Base-by-base conservation (phyloP, 2,329 filamentous ascomycete genomes). In the Ceratocystis colombiana region DNA sequence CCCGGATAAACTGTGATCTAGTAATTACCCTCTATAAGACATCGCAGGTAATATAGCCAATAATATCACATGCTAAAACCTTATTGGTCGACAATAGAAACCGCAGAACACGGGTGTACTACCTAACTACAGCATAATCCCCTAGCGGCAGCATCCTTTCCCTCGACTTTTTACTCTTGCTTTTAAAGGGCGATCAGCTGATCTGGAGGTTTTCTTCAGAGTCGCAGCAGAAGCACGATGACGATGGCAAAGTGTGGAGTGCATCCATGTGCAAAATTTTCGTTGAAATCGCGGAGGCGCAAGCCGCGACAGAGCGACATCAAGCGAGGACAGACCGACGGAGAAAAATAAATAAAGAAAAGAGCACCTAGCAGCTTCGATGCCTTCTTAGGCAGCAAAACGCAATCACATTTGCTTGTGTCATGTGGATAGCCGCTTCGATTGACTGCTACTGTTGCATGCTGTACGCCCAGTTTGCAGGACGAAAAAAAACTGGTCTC, bases 181-280 rank as follows among this genome's bases (percentile, higher is more conserved):
- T 33, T 33, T 8, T 37, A 17, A 6, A n/a, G 53, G 28, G 33
- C 28, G 8, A 59, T 59, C 53, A 59, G 25, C 53, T 59, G 53
- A 59, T 33, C 28, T n/a, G 2, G 28, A 33, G 2, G n/a, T n/a
- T 37, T 59, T 17, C 28, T 33, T 59, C n/a, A 20, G 53, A 20
- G 53, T 59, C 28, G 22, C 25, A 59, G 4, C 17, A 25, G 53
- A 59, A 33, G 53, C 53, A 59, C 17, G 53, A 59, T 59, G 53
- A 59, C 53, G 53, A 59, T 59, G 53, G 4, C 28, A 30, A 59
- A 53, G 20, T 59, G 53, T 59, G 53, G 53, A 59, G 53, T 59
- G 53, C 28, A 30, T 33, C 15, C 28, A 30, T 33, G 53, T n/a
- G 53, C 53, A 59, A 59, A 59, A 17, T 59, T 59, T 59, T 59